Conservation (phyloP, 2,329 filamentous ascomycete species). For the Colletotrichum phormii region DNA sequence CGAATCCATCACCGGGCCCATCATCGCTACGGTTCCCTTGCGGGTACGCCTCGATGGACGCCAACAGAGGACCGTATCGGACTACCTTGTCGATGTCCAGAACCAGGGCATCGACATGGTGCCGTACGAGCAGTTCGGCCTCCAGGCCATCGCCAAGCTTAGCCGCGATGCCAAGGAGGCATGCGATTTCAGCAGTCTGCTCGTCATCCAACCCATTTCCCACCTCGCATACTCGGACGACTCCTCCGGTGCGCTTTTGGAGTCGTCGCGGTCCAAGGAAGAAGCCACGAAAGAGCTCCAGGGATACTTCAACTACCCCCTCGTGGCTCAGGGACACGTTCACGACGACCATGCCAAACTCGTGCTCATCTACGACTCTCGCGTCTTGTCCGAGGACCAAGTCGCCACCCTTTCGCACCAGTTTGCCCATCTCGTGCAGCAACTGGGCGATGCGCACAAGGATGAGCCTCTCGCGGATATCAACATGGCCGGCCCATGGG, state of each 20-base stretch:
- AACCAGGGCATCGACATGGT: slow-evolving; percentile 42
- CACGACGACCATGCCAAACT: slow-evolving; percentile 6
- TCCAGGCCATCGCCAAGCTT: slow-evolving; percentile 44
- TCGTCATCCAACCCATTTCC: slow-evolving; percentile 7
- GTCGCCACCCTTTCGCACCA: no score
- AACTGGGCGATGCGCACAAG: not conserved
- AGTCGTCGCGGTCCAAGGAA: not conserved
- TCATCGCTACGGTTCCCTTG: slow-evolving; percentile 56
- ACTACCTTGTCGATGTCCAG: slow-evolving; percentile 41
- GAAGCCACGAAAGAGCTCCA: not conserved
- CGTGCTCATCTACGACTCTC: slow-evolving; percentile 14
- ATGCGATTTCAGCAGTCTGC: slow-evolving; percentile 2
- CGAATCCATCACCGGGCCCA: slow-evolving; percentile 41
- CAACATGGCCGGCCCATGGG: not conserved
- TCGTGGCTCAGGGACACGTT: slow-evolving; percentile 21
- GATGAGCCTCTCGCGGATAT: not conserved
- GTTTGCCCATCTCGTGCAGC: slow-evolving; percentile 10
- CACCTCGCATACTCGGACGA: not conserved
- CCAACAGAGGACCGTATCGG: slow-evolving; percentile 41
- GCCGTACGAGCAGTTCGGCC: slow-evolving; percentile 43
- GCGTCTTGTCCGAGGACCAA: not conserved
- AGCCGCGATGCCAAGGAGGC: not conserved
- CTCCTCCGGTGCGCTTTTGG: not conserved
- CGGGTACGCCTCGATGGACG: slow-evolving; percentile 52
- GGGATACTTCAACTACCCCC: slow-evolving; percentile 30